phyloP scores from a whole-genome alignment of 208 protist genomes.

The Leishmania tropica region DNA sequence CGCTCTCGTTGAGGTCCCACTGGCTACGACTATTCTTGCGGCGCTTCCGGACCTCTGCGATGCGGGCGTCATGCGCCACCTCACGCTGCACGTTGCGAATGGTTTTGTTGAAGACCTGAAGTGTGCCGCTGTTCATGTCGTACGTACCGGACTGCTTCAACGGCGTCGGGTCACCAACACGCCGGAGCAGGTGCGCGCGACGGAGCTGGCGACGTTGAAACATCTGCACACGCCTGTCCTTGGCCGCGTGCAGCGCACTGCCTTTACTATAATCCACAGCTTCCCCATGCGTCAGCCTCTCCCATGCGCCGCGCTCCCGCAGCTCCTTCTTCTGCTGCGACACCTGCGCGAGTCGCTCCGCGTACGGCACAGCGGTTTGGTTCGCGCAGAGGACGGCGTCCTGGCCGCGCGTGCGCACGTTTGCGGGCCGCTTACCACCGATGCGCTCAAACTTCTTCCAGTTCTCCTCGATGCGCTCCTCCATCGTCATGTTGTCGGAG shows the following conservation, averaged over 20 bases:
- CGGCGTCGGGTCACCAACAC: conserved; percentile 81
- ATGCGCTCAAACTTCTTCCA: conserved; percentile 87
- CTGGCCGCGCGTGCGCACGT: conserved; percentile 23
- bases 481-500: conserved; percentile 78
- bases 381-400: conserved; percentile 57
- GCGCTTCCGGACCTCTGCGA: conserved; percentile 59
- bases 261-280: conserved; percentile 74
- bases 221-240: conserved; percentile 68
- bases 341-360: conserved; percentile 65
- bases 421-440: conserved; percentile 64
- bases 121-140: conserved; percentile 64
- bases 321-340: conserved; percentile 68
- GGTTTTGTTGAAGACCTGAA: conserved; percentile 86
- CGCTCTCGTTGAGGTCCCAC: conserved; percentile 60
- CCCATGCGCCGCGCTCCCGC: conserved; percentile 51
- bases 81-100: conserved; percentile 80
- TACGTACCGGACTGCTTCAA: conserved; percentile 83
- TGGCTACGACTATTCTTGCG: conserved; percentile 51
- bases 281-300: conserved; percentile 78
- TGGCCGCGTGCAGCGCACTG: conserved; percentile 75
- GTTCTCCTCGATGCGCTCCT: conserved; percentile 85
- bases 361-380: conserved; percentile 52
- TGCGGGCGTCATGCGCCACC: conserved; percentile 64
- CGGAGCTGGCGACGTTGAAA: conserved; percentile 79
- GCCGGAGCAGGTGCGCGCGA: conserved; percentile 72